Conservation (phyloP, 208 protist genomes). For the Trypanosoma avium region DNA sequence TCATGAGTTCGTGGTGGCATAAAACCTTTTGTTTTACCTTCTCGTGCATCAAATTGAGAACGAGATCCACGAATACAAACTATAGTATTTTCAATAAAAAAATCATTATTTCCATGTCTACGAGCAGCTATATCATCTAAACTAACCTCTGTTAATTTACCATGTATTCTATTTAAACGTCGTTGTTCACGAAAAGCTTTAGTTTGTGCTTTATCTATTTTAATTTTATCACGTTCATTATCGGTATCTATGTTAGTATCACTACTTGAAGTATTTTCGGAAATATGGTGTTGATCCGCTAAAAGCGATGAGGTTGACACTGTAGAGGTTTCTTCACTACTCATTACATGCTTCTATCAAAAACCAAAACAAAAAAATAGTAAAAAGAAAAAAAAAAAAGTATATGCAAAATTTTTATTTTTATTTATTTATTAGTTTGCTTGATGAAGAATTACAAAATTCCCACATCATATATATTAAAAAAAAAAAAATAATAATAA, state of each 20-base stretch:
- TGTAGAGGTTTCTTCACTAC: constrained; percentile 15
- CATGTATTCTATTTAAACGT: constrained; percentile 51
- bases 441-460: too few species aligned
- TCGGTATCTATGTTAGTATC: not conserved
- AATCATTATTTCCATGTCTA: constrained; percentile 41
- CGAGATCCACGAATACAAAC: constrained; percentile 66
- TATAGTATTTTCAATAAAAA: constrained; percentile 47
- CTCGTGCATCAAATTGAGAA: constrained; percentile 81
- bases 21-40: constrained; percentile 41
- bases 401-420: too few species aligned
- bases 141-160: constrained; percentile 60
- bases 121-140: constrained; percentile 56
- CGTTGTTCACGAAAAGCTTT: constrained; percentile 46
- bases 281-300: not conserved
- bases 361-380: constrained; percentile 12
- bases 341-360: constrained; percentile 20
- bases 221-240: not conserved
- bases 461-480: too few species aligned
- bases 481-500: not conserved
- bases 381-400: constrained; percentile 5
- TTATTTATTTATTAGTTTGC: too few species aligned
- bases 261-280: constrained; percentile 3
- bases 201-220: not conserved
- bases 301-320: constrained; percentile 17
- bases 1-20: constrained; percentile 77